phyloP scores from a whole-genome alignment of 805 yeast species.

The Myxozyma kluyveri region DNA sequence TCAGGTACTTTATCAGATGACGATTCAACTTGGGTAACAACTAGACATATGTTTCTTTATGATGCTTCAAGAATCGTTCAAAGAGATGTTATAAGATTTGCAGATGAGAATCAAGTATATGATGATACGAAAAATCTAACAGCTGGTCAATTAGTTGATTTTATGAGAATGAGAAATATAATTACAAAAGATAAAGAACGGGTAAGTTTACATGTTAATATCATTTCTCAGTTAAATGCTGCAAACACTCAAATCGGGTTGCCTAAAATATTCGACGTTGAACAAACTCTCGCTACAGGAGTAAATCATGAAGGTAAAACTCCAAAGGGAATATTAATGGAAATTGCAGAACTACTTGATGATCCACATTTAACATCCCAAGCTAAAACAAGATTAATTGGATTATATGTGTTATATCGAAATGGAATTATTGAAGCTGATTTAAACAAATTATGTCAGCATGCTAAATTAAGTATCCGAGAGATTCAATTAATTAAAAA shows the following conservation, averaged over 20 bases:
- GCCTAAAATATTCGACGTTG: constrained; percentile 76
- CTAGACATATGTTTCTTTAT: constrained; percentile 72
- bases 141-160: constrained; percentile 51
- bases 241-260: constrained; percentile 35
- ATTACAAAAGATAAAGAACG: constrained; percentile 50
- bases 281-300: constrained; percentile 78
- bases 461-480: constrained; percentile 44
- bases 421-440: constrained; percentile 79
- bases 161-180: constrained; percentile 42
- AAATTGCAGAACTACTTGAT: constrained; percentile 53
- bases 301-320: constrained; percentile 64
- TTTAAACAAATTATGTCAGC: constrained; percentile 63
- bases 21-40: constrained; percentile 69
- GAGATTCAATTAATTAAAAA: constrained; percentile 55
- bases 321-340: constrained; percentile 56
- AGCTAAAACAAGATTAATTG: constrained; percentile 72
- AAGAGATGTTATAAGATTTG: constrained; percentile 59
- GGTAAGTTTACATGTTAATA: constrained; percentile 19
- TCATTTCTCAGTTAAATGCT: constrained; percentile 19
- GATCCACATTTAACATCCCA: constrained; percentile 42
- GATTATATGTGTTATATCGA: constrained; percentile 73
- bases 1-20: constrained; percentile 53
- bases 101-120: constrained; percentile 70
- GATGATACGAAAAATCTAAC: constrained; percentile 31
- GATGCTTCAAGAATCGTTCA: constrained; percentile 65